Base-by-base conservation (phyloP, 768 basidiomycete species). In the Krasilnikovozyma curviuscula region DNA sequence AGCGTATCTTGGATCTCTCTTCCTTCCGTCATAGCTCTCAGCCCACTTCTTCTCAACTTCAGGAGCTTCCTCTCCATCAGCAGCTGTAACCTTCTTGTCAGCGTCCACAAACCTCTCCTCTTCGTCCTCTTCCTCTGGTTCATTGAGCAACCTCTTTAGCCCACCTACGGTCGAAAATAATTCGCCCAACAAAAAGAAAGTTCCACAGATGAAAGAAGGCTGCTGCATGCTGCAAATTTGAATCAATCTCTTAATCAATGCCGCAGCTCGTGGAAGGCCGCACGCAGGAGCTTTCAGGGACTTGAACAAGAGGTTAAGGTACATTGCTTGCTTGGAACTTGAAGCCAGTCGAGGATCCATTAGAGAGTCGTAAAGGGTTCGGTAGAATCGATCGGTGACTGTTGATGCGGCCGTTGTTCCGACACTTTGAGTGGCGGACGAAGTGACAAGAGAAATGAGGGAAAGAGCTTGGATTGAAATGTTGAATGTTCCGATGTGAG, bases 401-500 rank as follows among this genome's bases (percentile, higher is more conserved):
- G 59, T 53, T 60, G 65, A 55, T 25, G 39, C 21, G 7, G 32
- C 9, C n/a, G 24, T n/a, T n/a, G n/a, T n/a, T n/a, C n/a, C n/a
- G 29, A 41, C 12, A 9, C 39, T 13, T 12, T 5, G 18, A 27
- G 10, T 19, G 35, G 10, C 19, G 38, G 77, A 71, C 0, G 73
- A 66, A 14, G 75, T 68, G 32, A 97, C 81, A 56, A 84, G 86
- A 59, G 81, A 81, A 50, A 95, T 81, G 6, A 97, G 72, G 32
- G 81, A 73, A 1, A 97, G 75, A 0, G 89, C 83, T 62, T 91
- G 91, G 4, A 97, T 73, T 9, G 85, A 85, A 58, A 86, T 86
- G 63, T 91, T 93, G 75, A 98, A 98, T 0, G 88, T 93, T 7
- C 85, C 88, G 7, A 75, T 81, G 65, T 95, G 91, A 2, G 86